Evolutionary conservation across 768 basidiomycete genomes (phyloP).

Genomic region (Paxillus involutus): DNA sequence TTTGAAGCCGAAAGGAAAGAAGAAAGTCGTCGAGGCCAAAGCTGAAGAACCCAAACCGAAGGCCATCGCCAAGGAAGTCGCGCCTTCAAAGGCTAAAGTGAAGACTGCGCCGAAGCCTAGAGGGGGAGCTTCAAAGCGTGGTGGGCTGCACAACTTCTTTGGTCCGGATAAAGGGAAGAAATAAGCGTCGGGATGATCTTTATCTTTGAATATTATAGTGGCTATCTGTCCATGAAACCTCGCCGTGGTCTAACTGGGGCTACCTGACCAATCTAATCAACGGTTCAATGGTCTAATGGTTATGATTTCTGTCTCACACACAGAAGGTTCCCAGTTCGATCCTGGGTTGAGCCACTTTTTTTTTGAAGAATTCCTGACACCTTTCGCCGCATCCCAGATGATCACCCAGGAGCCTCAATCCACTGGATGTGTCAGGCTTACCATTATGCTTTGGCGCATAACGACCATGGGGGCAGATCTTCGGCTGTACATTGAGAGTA

Average conservation of each 20-base stretch:
- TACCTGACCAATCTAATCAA: too few species aligned
- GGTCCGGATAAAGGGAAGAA: constrained; percentile 31
- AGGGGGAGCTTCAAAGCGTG: constrained; percentile 24
- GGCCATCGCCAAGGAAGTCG: constrained; percentile 11
- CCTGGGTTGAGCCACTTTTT: constrained; percentile 41
- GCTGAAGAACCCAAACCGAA: constrained; percentile 17
- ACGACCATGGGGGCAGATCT: too few species aligned
- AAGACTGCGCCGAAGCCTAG: constrained; percentile 16
- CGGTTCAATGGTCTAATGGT: constrained; percentile 48
- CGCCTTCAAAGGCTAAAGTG: constrained; percentile 13
- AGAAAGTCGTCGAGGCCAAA: constrained; percentile 15
- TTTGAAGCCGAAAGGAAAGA: constrained; percentile 18
- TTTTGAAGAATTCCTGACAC: not conserved
- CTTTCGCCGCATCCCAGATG: too few species aligned
- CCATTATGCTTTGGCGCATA: too few species aligned
- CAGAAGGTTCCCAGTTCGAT: constrained; percentile 51
- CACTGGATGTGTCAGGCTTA: too few species aligned
- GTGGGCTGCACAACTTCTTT: constrained; percentile 33
- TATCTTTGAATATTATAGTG: not conserved
- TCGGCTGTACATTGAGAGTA: too few species aligned
- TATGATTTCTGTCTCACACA: constrained; percentile 52
- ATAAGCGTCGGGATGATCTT: constrained; percentile 5
- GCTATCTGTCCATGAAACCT: too few species aligned
- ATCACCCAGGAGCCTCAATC: too few species aligned
- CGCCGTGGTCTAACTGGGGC: too few species aligned